phyloP scores from a whole-genome alignment of 169 alveolate genomes.

The Theileria parva region DNA sequence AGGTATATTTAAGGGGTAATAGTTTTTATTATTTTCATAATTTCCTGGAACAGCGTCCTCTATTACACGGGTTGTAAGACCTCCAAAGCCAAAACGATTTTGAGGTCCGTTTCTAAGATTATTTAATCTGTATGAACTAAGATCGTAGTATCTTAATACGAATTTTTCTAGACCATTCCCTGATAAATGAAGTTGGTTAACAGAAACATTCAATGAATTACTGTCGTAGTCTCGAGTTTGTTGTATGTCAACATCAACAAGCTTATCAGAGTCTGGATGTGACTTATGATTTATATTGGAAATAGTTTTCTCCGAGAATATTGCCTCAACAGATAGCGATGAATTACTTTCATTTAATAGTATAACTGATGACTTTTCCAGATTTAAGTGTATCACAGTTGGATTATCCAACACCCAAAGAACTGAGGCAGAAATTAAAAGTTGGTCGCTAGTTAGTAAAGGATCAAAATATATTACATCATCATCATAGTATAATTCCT shows the following conservation, averaged over 20 bases:
- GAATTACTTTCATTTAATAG: slow-evolving; percentile 5
- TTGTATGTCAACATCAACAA: neutral
- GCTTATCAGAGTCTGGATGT: neutral
- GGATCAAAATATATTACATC: neutral
- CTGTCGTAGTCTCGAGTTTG: neutral
- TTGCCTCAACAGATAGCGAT: neutral
- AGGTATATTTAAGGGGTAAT: too few species aligned
- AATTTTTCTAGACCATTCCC: neutral
- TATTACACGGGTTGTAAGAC: too few species aligned
- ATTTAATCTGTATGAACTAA: neutral
- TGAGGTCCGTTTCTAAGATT: neutral
- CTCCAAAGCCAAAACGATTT: too few species aligned
- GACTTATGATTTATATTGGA: neutral
- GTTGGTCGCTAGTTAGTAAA: neutral
- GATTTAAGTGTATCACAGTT: neutral
- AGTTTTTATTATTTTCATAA: too few species aligned
- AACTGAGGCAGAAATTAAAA: neutral
- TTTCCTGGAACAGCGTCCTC: too few species aligned
- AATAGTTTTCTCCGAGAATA: neutral
- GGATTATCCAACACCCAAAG: neutral
- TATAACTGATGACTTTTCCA: neutral
- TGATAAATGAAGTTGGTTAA: neutral
- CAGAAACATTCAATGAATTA: neutral
- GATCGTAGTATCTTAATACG: neutral
- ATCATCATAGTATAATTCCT: neutral